Base-by-base conservation (phyloP, 257 asterid genomes). In the Solanum piurae region DNA sequence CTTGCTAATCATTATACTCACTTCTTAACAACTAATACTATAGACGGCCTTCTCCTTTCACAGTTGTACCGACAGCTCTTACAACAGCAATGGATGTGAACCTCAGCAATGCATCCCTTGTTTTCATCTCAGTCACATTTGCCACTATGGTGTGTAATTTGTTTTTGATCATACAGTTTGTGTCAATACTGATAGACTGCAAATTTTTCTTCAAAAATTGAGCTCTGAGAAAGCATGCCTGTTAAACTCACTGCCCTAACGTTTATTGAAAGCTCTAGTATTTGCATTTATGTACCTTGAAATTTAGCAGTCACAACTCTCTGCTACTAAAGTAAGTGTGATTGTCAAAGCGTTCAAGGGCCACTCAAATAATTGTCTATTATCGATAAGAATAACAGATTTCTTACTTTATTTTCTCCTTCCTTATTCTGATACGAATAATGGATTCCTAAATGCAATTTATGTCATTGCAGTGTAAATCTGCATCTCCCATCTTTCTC, bases 51-150 rank as follows among this genome's bases (percentile, higher is more conserved):
- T 93, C 93, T 91, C 94, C 93, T 95, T 96, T 92, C 90, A 90
- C 99, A 97, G 99, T 97, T 93, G 99, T 97, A 92, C 99, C 99
- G 21, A 96, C 96, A 87, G 98, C 98, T 90, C 97, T 97, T 88
- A 89, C 98, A 94, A 97, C 99, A 27, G 99, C 99, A 83, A 92
- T 97, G 99, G 99, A 97, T 92, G 89, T 97, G 79, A 97, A 97
- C 91, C 94, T 97, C 92, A 97, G 99, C 95, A 97, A 97, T 83
- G 98, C 90, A 42, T 97, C 99, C 82, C 95, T 97, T 89, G 99
- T 97, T 91, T 97, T 96, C 96, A 94, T 97, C 94, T 94, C 99
- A 25, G 99, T 97, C 87, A 97, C 99, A 88, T 97, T 96, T 88
- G 99, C 99, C 89, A 97, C 99, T 25, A 97, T 97, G 99, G 99